Conservation (phyloP, 106 monocot genomes). For the Dendrobium chrysotoxum region DNA sequence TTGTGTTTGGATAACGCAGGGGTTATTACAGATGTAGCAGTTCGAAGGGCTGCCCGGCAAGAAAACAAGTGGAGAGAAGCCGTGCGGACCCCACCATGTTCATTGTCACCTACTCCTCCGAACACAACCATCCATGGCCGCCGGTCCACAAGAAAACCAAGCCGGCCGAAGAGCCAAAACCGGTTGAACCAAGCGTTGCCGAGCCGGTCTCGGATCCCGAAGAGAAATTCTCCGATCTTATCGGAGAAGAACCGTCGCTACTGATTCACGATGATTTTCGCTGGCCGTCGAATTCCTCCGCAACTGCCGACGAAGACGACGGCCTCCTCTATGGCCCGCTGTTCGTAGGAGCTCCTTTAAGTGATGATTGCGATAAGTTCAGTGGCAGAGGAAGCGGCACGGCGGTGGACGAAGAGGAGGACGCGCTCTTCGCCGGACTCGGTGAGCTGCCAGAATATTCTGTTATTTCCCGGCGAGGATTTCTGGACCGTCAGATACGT, state of each 20-base stretch:
- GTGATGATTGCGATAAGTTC: conserved; percentile 6
- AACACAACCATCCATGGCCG: conserved; percentile 49
- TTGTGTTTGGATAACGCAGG: conserved; percentile 7
- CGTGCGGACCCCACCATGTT: conserved; percentile 34
- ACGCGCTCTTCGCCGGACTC: conserved; percentile 65
- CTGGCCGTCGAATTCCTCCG: conserved; percentile 28
- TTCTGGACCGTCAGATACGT: conserved; percentile 1
- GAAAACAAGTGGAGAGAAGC: conserved; percentile 53
- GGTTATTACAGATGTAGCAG: conserved; percentile 54
- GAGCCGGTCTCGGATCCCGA: conserved; percentile 14
- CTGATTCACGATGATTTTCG: conserved; percentile 19
- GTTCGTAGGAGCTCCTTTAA: conserved; percentile 7
- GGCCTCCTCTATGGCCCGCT: conserved; percentile 25
- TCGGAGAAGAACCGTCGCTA: conserved; percentile 18
- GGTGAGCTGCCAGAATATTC: conserved; percentile 83
- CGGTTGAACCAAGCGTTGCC: background rate
- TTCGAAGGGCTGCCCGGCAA: conserved; percentile 49
- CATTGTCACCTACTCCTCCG: conserved; percentile 41
- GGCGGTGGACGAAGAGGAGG: conserved; percentile 27
- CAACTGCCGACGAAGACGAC: conserved; percentile 13
- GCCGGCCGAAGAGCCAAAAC: background rate
- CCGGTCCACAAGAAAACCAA: conserved; percentile 9
- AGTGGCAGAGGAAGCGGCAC: background rate
- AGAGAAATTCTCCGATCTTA: conserved; percentile 32
- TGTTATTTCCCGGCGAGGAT: conserved; percentile 49